Evolutionary conservation across 2,329 filamentous ascomycete species (phyloP).

Genomic region (Zelopaecilomyces penicillatus): DNA sequence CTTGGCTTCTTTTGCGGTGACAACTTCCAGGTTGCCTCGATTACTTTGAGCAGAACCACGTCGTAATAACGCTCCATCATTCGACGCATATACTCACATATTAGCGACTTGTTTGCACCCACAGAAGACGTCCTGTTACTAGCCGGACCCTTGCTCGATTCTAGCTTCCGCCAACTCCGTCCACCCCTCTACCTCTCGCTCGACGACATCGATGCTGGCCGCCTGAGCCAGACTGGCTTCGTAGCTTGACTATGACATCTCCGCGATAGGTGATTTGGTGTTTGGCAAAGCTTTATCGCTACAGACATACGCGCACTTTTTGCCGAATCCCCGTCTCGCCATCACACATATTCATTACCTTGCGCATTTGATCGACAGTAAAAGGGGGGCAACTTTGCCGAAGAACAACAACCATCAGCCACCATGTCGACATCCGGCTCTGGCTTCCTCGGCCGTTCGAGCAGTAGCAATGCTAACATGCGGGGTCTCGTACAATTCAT

Average conservation of each 20-base stretch:
- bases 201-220: slow-evolving; percentile 18
- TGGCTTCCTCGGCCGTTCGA: slow-evolving; percentile 59
- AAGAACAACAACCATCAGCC: slow-evolving; percentile 8
- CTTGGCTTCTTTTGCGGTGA: too few relatives aligned
- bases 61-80: too few relatives aligned
- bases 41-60: too few relatives aligned
- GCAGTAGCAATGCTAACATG: slow-evolving; percentile 59
- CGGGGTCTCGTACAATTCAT: slow-evolving; percentile 95
- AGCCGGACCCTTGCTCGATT: too few relatives aligned
- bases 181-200: not conserved
- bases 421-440: slow-evolving; percentile 48
- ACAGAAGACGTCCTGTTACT: too few relatives aligned
- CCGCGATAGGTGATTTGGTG: slow-evolving; percentile 18
- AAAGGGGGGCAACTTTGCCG: not conserved
- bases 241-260: slow-evolving; percentile 24
- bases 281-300: slow-evolving; percentile 9
- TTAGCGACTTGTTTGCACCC: too few relatives aligned
- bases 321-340: too few relatives aligned
- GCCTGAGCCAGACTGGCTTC: slow-evolving; percentile 16
- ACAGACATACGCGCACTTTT: too few relatives aligned
- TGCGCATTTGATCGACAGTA: not conserved
- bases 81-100: too few relatives aligned
- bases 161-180: too few relatives aligned
- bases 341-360: not conserved
- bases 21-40: too few relatives aligned